phyloP scores from a whole-genome alignment of 2,329 filamentous ascomycete species.

The Aureobasidium musti region DNA sequence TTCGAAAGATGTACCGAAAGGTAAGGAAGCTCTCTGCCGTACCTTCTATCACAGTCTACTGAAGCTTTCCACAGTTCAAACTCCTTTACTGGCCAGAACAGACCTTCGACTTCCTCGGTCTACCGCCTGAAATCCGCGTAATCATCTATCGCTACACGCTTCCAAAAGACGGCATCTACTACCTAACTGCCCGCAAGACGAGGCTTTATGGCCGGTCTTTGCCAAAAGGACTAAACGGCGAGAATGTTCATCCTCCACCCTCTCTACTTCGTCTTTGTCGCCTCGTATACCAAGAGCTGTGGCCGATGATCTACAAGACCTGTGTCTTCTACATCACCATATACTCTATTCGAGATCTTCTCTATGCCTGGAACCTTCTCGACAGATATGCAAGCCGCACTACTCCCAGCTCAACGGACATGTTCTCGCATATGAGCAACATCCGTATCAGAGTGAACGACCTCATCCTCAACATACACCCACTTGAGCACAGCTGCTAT shows the following conservation, averaged over 20 bases:
- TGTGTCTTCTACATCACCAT: neutral
- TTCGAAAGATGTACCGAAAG: neutral
- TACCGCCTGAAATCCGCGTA: slow-evolving; percentile 3
- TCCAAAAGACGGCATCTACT: neutral
- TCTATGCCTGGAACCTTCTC: neutral
- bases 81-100: slow-evolving; percentile 3
- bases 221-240: neutral
- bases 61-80: neutral
- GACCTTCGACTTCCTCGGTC: slow-evolving; percentile 4
- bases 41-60: no score
- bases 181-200: neutral
- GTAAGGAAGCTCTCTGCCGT: neutral
- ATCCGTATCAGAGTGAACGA: neutral
- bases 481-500: neutral
- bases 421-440: neutral
- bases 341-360: slow-evolving; percentile 1
- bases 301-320: neutral
- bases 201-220: neutral
- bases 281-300: neutral
- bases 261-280: neutral
- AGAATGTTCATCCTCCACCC: neutral
- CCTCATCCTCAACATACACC: neutral
- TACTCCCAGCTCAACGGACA: no score
- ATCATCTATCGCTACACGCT: neutral
- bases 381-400: neutral